phyloP scores from a whole-genome alignment of 306 rosid genomes.

The Fragaria ananassa region DNA sequence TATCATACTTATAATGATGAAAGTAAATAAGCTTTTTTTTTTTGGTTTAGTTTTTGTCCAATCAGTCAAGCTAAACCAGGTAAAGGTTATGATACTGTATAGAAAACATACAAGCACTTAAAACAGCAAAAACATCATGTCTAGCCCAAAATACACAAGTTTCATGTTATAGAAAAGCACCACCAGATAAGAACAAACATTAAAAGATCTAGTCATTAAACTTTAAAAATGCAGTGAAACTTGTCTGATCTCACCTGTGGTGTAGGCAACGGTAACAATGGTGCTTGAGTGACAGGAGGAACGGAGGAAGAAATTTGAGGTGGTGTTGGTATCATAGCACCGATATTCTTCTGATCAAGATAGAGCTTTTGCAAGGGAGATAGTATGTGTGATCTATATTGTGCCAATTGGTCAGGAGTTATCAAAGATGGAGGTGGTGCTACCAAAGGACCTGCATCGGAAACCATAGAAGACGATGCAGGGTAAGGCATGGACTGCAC shows the following conservation, averaged over 20 bases:
- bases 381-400: slow-evolving; percentile 28
- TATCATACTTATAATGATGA: too few species aligned
- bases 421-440: slow-evolving; percentile 37
- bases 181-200: neutral
- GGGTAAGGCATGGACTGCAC: slow-evolving; percentile 35
- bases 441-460: slow-evolving; percentile 41
- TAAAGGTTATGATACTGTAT: neutral
- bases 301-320: slow-evolving; percentile 30
- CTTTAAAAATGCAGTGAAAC: neutral
- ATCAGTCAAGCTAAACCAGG: neutral
- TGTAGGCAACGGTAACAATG: slow-evolving; percentile 52
- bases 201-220: neutral
- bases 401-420: slow-evolving; percentile 38
- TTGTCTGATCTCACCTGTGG: slow-evolving; percentile 51
- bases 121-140: neutral
- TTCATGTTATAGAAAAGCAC: neutral
- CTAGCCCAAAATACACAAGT: too few species aligned
- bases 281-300: slow-evolving; percentile 41
- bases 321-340: slow-evolving; percentile 25
- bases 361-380: slow-evolving; percentile 32
- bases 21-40: neutral
- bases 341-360: slow-evolving; percentile 30
- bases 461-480: slow-evolving; percentile 36
- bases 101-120: neutral
- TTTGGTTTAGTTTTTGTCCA: neutral